Conservation (phyloP, 306 rosid species). For the Argentina anserina region DNA sequence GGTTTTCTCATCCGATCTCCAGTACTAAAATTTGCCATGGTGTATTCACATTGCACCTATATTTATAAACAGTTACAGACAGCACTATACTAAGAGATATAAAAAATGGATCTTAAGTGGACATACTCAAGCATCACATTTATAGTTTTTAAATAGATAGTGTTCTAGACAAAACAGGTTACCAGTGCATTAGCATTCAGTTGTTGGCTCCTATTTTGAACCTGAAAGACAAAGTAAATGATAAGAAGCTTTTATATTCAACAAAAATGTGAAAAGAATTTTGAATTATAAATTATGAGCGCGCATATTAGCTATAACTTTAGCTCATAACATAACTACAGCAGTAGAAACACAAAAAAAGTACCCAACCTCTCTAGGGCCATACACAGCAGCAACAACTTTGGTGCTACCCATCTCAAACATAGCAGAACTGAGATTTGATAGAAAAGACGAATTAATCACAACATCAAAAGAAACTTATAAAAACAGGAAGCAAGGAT, state of each 20-base stretch:
- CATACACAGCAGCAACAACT: slow-evolving; percentile 89
- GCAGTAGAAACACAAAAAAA: not conserved
- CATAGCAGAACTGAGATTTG: slow-evolving; percentile 56
- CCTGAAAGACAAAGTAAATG: slow-evolving; percentile 40
- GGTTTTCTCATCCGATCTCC: slow-evolving; percentile 90
- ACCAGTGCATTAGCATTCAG: slow-evolving; percentile 70
- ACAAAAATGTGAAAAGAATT: not conserved
- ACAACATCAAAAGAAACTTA: not conserved
- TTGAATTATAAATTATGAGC: not conserved
- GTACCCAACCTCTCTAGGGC: slow-evolving; percentile 72
- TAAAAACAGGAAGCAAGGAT: slow-evolving; percentile 2
- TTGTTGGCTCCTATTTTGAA: slow-evolving; percentile 76
- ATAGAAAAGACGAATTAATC: slow-evolving; percentile 1
- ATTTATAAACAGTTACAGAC: slow-evolving; percentile 1
- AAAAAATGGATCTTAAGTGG: not conserved
- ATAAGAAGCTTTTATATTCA: not conserved
- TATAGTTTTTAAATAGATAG: not conserved
- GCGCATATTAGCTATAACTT: not conserved
- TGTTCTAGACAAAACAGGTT: not conserved
- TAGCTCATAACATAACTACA: not conserved
- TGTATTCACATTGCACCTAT: slow-evolving; percentile 86
- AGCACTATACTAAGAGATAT: not conserved
- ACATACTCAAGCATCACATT: not conserved
- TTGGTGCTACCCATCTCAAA: slow-evolving; percentile 96
- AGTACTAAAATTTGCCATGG: slow-evolving; percentile 91